phyloP scores from a whole-genome alignment of 176 grass and related monocot species.

The Elaeis guineensis region DNA sequence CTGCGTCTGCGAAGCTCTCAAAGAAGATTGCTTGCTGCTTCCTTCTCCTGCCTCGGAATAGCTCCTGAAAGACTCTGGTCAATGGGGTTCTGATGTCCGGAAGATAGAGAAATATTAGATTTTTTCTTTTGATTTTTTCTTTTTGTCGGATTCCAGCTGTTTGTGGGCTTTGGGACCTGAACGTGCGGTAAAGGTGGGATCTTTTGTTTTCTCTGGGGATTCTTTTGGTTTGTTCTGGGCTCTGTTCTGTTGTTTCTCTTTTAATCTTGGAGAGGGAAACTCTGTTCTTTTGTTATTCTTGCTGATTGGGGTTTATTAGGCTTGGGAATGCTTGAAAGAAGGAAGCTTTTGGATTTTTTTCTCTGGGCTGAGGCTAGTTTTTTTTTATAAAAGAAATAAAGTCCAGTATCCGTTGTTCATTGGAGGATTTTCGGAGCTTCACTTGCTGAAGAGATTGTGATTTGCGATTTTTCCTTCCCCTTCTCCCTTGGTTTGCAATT shows the following conservation, averaged over 20 bases:
- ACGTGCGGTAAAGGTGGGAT: neutral
- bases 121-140: constrained; percentile 8
- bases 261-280: neutral
- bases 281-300: too few species aligned
- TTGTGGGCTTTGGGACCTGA: neutral
- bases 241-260: neutral
- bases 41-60: neutral
- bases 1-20: neutral
- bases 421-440: too few species aligned
- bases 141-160: neutral
- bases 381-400: too few species aligned
- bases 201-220: neutral
- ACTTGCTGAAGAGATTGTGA: too few species aligned
- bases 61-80: neutral
- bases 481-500: too few species aligned
- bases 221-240: neutral
- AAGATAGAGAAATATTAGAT: constrained; percentile 8
- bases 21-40: neutral
- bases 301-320: too few species aligned
- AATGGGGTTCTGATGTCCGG: neutral
- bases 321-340: too few species aligned
- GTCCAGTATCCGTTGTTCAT: too few species aligned
- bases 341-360: too few species aligned
- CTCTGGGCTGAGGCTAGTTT: too few species aligned
- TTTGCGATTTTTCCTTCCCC: too few species aligned